phyloP scores from a whole-genome alignment of 2,329 filamentous ascomycete species.

The Epichloe glyceriae region DNA sequence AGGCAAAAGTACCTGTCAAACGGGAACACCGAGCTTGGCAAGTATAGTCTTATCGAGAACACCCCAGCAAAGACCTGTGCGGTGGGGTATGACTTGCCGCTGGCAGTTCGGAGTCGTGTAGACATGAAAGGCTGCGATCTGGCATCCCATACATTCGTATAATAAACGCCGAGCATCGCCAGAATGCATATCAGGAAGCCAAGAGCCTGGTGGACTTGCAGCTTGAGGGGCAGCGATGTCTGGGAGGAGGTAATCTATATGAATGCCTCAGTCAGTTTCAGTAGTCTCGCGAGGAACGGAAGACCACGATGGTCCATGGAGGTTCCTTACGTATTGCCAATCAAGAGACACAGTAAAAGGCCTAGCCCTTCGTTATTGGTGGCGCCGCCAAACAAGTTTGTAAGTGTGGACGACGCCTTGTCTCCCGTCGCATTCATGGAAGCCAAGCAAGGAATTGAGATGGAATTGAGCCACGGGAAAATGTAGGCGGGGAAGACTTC shows the following conservation, averaged over 20 bases:
- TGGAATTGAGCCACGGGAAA: constrained; percentile 39
- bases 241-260: neutral
- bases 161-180: constrained; percentile 25
- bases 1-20: constrained; percentile 37
- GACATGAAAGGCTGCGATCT: constrained; percentile 21
- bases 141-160: constrained; percentile 26
- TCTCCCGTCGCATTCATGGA: constrained; percentile 22
- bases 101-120: constrained; percentile 21
- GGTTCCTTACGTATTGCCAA: constrained; percentile 25
- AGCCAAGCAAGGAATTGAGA: constrained; percentile 41
- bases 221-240: constrained; percentile 22
- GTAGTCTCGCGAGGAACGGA: neutral
- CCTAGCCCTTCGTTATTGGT: constrained; percentile 25
- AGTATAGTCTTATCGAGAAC: constrained; percentile 30
- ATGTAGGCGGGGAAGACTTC: constrained; percentile 44
- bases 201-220: constrained; percentile 23
- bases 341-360: constrained; percentile 28
- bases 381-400: constrained; percentile 26
- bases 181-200: constrained; percentile 24
- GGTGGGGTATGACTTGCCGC: constrained; percentile 28
- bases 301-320: neutral
- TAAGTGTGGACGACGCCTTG: neutral
- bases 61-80: constrained; percentile 26
- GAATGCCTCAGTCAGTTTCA: neutral
- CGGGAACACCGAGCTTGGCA: constrained; percentile 28